Conservation (phyloP, 1,284 basidiomycete genomes). For the Pholiota adiposa region DNA sequence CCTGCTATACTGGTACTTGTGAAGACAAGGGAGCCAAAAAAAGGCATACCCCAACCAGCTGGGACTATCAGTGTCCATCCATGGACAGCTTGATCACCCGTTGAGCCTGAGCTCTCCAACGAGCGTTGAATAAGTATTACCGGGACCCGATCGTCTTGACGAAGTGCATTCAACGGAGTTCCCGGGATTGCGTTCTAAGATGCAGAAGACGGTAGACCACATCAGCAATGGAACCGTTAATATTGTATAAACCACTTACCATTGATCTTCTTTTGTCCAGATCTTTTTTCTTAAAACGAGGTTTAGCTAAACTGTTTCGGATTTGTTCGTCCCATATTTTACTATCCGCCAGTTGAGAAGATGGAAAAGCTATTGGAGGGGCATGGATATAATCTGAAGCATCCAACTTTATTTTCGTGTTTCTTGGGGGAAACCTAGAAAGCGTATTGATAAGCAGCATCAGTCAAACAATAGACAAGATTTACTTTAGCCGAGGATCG, state of each 20-base stretch:
- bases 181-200: slow-evolving; percentile 78
- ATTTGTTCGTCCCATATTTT: slow-evolving; percentile 72
- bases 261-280: slow-evolving; percentile 79
- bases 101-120: slow-evolving; percentile 44
- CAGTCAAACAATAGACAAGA: background rate
- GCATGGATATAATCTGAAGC: slow-evolving; percentile 24
- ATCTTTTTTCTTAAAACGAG: slow-evolving; percentile 81
- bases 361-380: slow-evolving; percentile 55
- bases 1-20: slow-evolving; percentile 84
- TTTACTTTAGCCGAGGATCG: slow-evolving; percentile 80
- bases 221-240: background rate
- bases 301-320: slow-evolving; percentile 59
- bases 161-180: slow-evolving; percentile 61
- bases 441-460: background rate
- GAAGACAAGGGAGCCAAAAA: slow-evolving; percentile 79
- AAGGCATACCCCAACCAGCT: slow-evolving; percentile 86
- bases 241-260: slow-evolving; percentile 42
- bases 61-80: slow-evolving; percentile 89
- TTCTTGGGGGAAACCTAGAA: slow-evolving; percentile 79
- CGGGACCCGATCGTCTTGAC: slow-evolving; percentile 82
- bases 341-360: slow-evolving; percentile 59
- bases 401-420: slow-evolving; percentile 50
- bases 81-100: slow-evolving; percentile 55
- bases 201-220: no score
- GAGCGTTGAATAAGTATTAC: slow-evolving; percentile 83